Base-by-base conservation (phyloP, 2,329 filamentous ascomycete species). In the Aspergillus sp. region DNA sequence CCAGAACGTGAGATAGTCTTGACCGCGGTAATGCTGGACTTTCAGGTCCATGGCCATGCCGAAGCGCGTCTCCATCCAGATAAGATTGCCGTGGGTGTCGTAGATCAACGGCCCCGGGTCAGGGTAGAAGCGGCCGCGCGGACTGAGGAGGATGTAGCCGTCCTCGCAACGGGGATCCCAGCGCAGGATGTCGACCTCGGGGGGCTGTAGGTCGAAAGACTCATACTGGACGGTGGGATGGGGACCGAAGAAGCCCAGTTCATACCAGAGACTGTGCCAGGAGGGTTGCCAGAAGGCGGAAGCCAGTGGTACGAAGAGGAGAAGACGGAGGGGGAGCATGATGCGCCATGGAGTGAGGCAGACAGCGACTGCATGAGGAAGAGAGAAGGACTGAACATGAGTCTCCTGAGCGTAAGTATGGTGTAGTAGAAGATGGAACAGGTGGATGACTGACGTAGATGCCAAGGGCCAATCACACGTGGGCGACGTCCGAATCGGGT, bases 1-100 rank as follows among this genome's bases (percentile, higher is more conserved):
- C 77, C 77, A 80, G 57, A 79, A 80, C 0, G 76, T 78, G 47
- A 80, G 60, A 62, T 78, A 79, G 7, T 66, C 59, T 52, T 77
- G 60, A 1, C 72, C 75, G 52, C 69, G 70, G 55, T 74, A 80
- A 5, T 62, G 57, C 57, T 80, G 75, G 2, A 77, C 72, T 54
- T 75, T 73, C 4, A 78, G 59, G 57, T 78, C 77, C 58, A 79
- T 78, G 2, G 74, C 71, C 49, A 76, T 69, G 4, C 64, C 66
- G 32, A 61, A 68, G 23, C 68, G 65, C 49, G 65, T 48, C 54
- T 71, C 55, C 48, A 64, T 62, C 62, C 70, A 62, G 46, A 71
- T 50, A 23, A 69, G 43, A 53, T 71, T 53, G 11, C 69, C 57
- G 42, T 55, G 21, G 23, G 63, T 52, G 49, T 67, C 58, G 54